These are phyloP conservation scores for Neoascochyta sp. DNA, from an alignment of 2,329 filamentous ascomycete genomes.

Conservation along the genomic window DNA sequence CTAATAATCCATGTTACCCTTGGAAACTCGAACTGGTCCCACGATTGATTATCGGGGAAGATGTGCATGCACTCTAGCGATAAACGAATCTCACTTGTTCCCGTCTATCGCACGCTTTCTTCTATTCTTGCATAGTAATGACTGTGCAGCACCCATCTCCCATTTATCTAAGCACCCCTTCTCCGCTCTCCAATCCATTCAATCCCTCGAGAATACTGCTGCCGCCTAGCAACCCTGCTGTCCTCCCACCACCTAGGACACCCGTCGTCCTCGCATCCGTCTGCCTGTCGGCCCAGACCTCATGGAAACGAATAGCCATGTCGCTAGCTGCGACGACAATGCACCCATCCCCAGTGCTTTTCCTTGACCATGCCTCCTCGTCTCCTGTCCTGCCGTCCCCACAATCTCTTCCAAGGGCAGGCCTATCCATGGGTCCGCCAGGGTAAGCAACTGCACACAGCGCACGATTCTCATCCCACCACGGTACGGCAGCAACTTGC, in stretches of 20 bases:
- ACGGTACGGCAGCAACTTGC: conserved; percentile 80
- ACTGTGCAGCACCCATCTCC: neutral
- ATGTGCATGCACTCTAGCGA: too few relatives aligned
- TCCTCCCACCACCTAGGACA: conserved; percentile 42
- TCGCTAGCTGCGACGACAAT: conserved; percentile 91
- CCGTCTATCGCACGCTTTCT: too few relatives aligned
- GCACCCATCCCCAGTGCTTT: conserved; percentile 68
- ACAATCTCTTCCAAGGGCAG: conserved; percentile 1
- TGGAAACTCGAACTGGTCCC: too few relatives aligned
- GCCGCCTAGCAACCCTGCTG: conserved; percentile 60
- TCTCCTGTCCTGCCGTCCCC: conserved; percentile 33
- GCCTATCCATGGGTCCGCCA: conserved; percentile 49
- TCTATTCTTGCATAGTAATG: conserved; percentile 1
- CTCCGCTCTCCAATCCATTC: conserved; percentile 74
- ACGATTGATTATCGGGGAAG: too few relatives aligned
- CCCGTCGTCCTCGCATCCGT: conserved; percentile 47
- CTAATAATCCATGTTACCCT: too few relatives aligned
- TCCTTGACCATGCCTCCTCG: conserved; percentile 52
- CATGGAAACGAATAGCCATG: conserved; percentile 89
- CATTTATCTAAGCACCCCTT: conserved; percentile 37
- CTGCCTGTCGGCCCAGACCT: conserved; percentile 72
- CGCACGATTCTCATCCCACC: conserved; percentile 73
- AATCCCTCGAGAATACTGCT: conserved; percentile 81
- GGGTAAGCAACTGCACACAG: conserved; percentile 87
- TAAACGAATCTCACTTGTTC: too few relatives aligned